Base-by-base conservation (phyloP, 1,284 basidiomycete genomes). In the Moesziomyces sp. region DNA sequence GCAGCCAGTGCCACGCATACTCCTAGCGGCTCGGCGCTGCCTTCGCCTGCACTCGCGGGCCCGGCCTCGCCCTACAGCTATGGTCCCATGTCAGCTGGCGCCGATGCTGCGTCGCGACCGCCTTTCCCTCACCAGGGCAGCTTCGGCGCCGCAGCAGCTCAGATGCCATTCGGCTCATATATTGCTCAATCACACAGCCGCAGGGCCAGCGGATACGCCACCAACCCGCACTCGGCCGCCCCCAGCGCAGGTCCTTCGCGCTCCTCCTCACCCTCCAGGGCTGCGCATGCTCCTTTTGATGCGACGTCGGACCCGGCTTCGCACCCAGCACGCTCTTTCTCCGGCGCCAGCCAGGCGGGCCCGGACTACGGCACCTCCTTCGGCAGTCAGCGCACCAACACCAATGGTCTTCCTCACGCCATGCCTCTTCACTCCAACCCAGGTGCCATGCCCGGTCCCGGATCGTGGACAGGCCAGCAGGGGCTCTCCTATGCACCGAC, bases 191-290 rank as follows among this genome's bases (percentile, higher is more conserved):
- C 45, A 30, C 62, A 74, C 38, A 54, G 55, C n/a, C 61, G 72
- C 28, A 57, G 58, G 24, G 40, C 62, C 9, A 74, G 72, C 48
- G 72, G 58, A 11, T 66, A 74, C 28, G 40, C 61, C n/a, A 62
- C 66, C 44, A 66, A 63, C 18, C 67, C 72, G 18, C 72, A 66
- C 23, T 74, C 72, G 11, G 62, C 66, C 38, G 72, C 66, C 7
- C 62, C 72, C 11, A 74, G 66, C 44, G 72, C 72, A 0, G 72
- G 72, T 16, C 66, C 72, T 14, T 74, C 72, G 7, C 58, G 72
- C 1, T 64, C 72, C 24, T 65, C 72, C 6, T 70, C 72, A 10
- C 72, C 72, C 16, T 58, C 65, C 9, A 61, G 71, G 43, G 53
- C 46, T 16, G 53, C n/a, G 1, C 61, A 57, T n/a, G 26, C 54